Conservation (phyloP, 148 eudicot genomes). For the Cornus controversa region DNA sequence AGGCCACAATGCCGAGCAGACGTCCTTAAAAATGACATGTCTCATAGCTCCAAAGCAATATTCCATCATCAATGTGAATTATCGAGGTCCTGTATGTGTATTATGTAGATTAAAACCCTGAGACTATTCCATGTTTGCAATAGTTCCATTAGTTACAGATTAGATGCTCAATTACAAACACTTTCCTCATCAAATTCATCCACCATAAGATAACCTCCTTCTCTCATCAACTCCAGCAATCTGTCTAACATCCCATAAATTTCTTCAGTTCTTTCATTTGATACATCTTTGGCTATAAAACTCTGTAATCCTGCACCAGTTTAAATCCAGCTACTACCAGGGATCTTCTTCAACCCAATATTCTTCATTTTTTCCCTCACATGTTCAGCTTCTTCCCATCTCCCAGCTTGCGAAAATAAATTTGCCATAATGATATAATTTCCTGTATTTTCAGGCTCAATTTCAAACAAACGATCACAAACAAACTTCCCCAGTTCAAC, state of each 20-base stretch:
- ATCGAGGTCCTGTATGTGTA: not conserved
- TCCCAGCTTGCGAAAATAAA: conserved; percentile 47
- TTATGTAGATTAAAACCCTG: not conserved
- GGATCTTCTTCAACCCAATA: conserved; percentile 46
- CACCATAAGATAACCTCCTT: conserved; percentile 22
- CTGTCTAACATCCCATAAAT: conserved; percentile 21
- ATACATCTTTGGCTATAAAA: conserved; percentile 31
- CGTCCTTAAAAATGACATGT: too few relatives aligned
- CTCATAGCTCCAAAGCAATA: not conserved
- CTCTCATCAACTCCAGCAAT: conserved; percentile 27
- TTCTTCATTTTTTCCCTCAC: conserved; percentile 35
- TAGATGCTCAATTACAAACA: conserved; percentile 6
- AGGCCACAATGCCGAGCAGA: too few relatives aligned
- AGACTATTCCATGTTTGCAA: not conserved
- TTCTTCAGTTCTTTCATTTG: conserved; percentile 25
- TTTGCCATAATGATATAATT: conserved; percentile 56
- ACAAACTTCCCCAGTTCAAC: conserved; percentile 48
- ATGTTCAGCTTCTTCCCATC: conserved; percentile 57
- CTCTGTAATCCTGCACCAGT: conserved; percentile 24
- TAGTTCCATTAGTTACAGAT: not conserved
- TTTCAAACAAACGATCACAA: conserved; percentile 44
- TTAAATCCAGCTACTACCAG: conserved; percentile 55
- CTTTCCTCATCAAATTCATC: conserved; percentile 36
- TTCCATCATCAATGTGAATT: too few relatives aligned
- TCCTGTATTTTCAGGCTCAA: conserved; percentile 55